These are phyloP conservation scores for Cucumis cinereus DNA, from an alignment of 306 rosid species.

Conservation along the genomic window DNA sequence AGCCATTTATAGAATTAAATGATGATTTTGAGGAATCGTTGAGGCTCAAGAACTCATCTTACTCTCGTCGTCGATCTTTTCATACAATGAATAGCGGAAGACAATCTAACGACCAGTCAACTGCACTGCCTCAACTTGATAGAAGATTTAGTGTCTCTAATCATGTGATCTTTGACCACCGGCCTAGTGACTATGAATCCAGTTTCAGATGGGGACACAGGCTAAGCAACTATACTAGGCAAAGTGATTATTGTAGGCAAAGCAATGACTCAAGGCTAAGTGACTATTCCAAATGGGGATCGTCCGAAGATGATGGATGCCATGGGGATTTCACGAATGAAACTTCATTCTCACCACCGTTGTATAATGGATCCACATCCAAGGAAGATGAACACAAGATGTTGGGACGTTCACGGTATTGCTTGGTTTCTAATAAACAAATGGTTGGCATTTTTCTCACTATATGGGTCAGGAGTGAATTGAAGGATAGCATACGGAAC, in stretches of 20 bases:
- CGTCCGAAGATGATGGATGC: conserved; percentile 84
- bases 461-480: conserved; percentile 86
- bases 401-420: conserved; percentile 64
- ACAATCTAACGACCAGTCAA: conserved; percentile 58
- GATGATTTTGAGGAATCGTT: conserved; percentile 84
- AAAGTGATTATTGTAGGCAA: conserved; percentile 35
- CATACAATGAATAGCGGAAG: conserved; percentile 75
- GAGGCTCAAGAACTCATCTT: conserved; percentile 64
- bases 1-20: conserved; percentile 63
- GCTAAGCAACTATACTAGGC: conserved; percentile 22
- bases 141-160: conserved; percentile 86
- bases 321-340: conserved; percentile 82
- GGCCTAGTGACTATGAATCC: conserved; percentile 62
- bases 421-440: conserved; percentile 92
- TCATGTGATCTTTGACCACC: conserved; percentile 61
- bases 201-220: conserved; percentile 54
- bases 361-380: conserved; percentile 24
- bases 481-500: conserved; percentile 69
- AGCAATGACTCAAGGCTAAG: conserved; percentile 30
- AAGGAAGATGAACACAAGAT: conserved; percentile 55
- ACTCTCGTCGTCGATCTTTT: conserved; percentile 77
- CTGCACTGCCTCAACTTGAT: conserved; percentile 60
- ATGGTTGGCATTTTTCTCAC: conserved; percentile 98
- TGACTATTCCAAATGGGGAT: conserved; percentile 79
- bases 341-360: conserved; percentile 59